These are phyloP conservation scores for Wickerhamomyces mucosus DNA, from an alignment of 805 yeast species.

Conservation along the genomic window DNA sequence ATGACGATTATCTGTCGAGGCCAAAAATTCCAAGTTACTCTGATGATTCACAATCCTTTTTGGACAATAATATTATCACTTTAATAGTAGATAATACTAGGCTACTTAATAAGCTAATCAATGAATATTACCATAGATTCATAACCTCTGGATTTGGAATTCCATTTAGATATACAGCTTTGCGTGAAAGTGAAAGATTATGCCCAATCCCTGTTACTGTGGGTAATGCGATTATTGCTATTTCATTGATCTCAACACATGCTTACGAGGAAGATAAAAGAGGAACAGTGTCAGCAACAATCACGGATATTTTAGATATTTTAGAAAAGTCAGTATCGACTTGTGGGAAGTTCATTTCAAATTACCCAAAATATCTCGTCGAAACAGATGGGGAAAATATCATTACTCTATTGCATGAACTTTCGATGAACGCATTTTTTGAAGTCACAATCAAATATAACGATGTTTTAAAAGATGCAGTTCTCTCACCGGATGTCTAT, in stretches of 20 bases:
- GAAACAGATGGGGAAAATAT: slow-evolving; percentile 27
- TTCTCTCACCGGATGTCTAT: slow-evolving; percentile 52
- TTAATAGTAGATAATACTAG: slow-evolving; percentile 6
- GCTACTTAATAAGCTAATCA: slow-evolving; percentile 1
- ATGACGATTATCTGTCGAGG: slow-evolving; percentile 10
- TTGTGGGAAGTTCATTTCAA: slow-evolving; percentile 35
- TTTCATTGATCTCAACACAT: slow-evolving; percentile 47
- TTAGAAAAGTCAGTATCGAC: slow-evolving; percentile 53
- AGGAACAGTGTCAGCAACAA: slow-evolving; percentile 40
- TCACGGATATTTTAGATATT: slow-evolving; percentile 49
- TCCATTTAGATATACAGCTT: slow-evolving; percentile 20
- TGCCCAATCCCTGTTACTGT: slow-evolving; percentile 55
- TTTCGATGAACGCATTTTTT: slow-evolving; percentile 54
- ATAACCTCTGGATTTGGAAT: slow-evolving; percentile 20
- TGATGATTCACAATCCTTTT: slow-evolving; percentile 7
- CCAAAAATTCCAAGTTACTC: slow-evolving; percentile 2
- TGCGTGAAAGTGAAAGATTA: slow-evolving; percentile 47
- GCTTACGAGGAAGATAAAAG: slow-evolving; percentile 58
- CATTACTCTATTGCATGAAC: slow-evolving; percentile 49
- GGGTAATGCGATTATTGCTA: slow-evolving; percentile 55
- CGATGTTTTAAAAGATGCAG: slow-evolving; percentile 52
- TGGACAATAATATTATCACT: slow-evolving; percentile 13
- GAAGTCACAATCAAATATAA: slow-evolving; percentile 58
- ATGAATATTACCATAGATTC: slow-evolving; percentile 12
- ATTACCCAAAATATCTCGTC: slow-evolving; percentile 18